Evolutionary conservation across 2,329 filamentous ascomycete genomes (phyloP).

Genomic region (Penicillium paneum): DNA sequence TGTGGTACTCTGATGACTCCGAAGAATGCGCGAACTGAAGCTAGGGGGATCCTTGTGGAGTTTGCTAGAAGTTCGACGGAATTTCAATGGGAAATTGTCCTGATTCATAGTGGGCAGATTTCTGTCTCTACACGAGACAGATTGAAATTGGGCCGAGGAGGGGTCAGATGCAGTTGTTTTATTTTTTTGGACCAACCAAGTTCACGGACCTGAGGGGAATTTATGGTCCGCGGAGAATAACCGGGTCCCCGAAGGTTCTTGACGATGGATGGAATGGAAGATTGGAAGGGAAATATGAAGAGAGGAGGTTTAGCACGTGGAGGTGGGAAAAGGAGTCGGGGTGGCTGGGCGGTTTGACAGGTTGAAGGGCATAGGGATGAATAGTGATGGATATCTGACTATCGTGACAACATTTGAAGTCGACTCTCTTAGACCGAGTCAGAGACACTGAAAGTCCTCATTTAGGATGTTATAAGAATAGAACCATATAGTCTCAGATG

Average conservation of each 20-base stretch:
- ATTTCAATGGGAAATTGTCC: conserved; percentile 39
- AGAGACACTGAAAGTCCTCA: not conserved
- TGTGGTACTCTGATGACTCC: conserved; percentile 43
- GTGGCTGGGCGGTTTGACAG: conserved; percentile 8
- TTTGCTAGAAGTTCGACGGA: conserved; percentile 42
- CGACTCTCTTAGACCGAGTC: not conserved
- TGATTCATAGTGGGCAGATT: conserved; percentile 35
- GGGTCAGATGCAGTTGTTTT: conserved; percentile 21
- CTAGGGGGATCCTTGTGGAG: conserved; percentile 46
- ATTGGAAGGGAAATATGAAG: conserved; percentile 1
- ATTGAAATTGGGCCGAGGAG: conserved; percentile 29
- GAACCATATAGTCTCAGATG: not conserved
- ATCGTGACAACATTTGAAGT: no score
- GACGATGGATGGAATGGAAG: conserved; percentile 2
- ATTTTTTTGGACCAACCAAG: conserved; percentile 3
- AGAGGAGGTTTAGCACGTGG: conserved; percentile 8
- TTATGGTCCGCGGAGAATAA: conserved; percentile 6
- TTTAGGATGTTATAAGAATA: not conserved
- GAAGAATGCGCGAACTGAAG: conserved; percentile 41
- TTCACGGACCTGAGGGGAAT: not conserved
- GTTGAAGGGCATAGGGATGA: not conserved
- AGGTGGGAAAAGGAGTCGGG: conserved; percentile 10
- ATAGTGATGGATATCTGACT: no score
- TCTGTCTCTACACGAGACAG: conserved; percentile 24
- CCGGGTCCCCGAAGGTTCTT: conserved; percentile 3